Base-by-base conservation (phyloP, 768 basidiomycete species). In the Termitomyces eurrhizus region DNA sequence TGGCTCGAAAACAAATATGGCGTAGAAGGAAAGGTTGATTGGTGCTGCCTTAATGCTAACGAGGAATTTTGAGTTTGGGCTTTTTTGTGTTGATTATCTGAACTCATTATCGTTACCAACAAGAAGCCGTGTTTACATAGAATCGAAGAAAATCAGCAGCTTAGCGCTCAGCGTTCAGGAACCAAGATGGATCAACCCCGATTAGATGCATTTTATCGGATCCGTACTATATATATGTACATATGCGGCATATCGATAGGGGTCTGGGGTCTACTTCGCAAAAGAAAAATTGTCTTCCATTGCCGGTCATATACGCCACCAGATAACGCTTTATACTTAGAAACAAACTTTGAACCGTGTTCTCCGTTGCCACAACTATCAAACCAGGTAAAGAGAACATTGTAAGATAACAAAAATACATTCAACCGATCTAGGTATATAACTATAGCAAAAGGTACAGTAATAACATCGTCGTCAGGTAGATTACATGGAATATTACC, bases 1-100 rank as follows among this genome's bases (percentile, higher is more conserved):
- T 98, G 95, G 95, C 76, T 98, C 29, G 83, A 84, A 70, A 68
- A 80, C 59, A 86, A 84, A 66, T 95, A 97, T 68, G 95, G 94
- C 7, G 65, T 77, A 29, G 86, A 84, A 44, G 85, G 82, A 52
- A 78, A 72, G 61, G 87, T 93, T n/a, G 80, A 92, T 67, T 93
- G 91, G 91, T 87, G 87, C 58, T 61, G 66, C 42, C 68, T 79
- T 53, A 62, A 67, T 37, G 60, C 62, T 42, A 60, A 64, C 55
- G 39, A 62, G 14, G 59, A 67, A 63, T 26, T 59, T 62, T 62
- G 54, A 65, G 54, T 62, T 65, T 65, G 58, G 60, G 53, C 12
- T n/a, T 51, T 58, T 37, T 54, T n/a, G 51, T 29, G 46, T 45
- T 16, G 42, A 45, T 44, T 32, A 24, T 24, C 21, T 29, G 16